A percentile compares a stretch with the other conserved stretches of the same genome.
Conservation (phyloP, 75 land plant genomes). For the Larix kaempferi region DNA sequence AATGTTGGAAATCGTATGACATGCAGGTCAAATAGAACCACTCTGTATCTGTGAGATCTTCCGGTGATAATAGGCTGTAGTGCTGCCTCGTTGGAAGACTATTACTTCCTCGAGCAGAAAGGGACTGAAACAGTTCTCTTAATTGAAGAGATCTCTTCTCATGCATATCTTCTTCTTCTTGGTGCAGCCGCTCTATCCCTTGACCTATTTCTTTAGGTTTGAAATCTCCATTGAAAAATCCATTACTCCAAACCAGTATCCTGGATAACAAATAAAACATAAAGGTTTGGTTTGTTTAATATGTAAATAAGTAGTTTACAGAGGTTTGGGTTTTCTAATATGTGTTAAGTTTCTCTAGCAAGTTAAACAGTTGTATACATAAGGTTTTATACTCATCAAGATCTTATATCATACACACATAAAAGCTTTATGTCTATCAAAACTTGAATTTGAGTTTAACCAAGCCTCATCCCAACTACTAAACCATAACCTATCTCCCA, state of each 20-base stretch:
- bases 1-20: neutral
- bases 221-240: neutral
- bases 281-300: too few species aligned
- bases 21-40: conserved; percentile 9
- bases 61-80: neutral
- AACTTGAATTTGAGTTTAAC: neutral
- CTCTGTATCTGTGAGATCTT: conserved; percentile 4
- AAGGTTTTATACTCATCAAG: too few species aligned
- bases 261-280: neutral
- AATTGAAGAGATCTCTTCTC: neutral
- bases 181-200: neutral
- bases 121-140: neutral
- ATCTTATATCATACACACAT: too few species aligned
- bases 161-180: neutral
- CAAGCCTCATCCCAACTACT: neutral
- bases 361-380: too few species aligned
- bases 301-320: too few species aligned
- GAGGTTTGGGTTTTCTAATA: too few species aligned
- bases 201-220: neutral
- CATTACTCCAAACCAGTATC: conserved; percentile 7
- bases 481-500: too few species aligned
- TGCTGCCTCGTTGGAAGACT: neutral
- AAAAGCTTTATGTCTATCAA: neutral
- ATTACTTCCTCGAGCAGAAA: conserved; percentile 1
- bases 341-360: too few species aligned